A percentile compares a stretch with the other conserved stretches of the same genome.
Evolutionary conservation across 2,329 filamentous ascomycete genomes (phyloP).

Genomic region (Aspergillus sp.): DNA sequence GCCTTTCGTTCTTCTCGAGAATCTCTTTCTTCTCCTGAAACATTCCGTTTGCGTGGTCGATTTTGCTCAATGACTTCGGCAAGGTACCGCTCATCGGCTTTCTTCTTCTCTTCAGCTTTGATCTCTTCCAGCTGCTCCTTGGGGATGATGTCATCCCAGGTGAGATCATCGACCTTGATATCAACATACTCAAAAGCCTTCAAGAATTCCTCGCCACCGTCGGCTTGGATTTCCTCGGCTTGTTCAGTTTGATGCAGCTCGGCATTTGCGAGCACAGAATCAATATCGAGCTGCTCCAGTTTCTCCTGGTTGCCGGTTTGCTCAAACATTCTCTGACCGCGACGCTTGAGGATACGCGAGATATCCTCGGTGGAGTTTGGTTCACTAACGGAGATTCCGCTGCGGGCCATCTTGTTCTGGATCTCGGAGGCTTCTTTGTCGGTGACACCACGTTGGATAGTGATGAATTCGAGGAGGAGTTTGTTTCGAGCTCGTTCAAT

Average conservation of each 20-base stretch:
- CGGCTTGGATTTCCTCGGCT: constrained; percentile 88
- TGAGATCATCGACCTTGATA: constrained; percentile 87
- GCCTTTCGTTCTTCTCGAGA: constrained; percentile 64
- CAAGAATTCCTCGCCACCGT: constrained; percentile 95
- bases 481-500: constrained; percentile 96
- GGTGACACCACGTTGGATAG: constrained; percentile 93
- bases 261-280: constrained; percentile 93
- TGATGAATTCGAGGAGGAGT: constrained; percentile 93
- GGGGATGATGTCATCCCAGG: constrained; percentile 98
- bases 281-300: constrained; percentile 94
- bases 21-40: constrained; percentile 52
- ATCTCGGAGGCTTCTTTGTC: constrained; percentile 87
- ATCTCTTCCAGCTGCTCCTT: constrained; percentile 87
- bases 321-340: constrained; percentile 99
- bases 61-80: constrained; percentile 80
- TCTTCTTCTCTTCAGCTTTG: constrained; percentile 83
- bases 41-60: constrained; percentile 72
- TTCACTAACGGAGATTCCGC: constrained; percentile 62
- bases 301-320: constrained; percentile 96
- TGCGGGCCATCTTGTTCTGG: constrained; percentile 71
- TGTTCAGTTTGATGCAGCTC: constrained; percentile 97
- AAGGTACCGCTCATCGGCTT: constrained; percentile 78
- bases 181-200: constrained; percentile 88
- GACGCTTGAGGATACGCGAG: constrained; percentile 91
- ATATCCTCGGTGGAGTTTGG: constrained; percentile 93